Evolutionary conservation across 192 early-diverging fungal species (phyloP).

Genomic region (Backusella macrospora): DNA sequence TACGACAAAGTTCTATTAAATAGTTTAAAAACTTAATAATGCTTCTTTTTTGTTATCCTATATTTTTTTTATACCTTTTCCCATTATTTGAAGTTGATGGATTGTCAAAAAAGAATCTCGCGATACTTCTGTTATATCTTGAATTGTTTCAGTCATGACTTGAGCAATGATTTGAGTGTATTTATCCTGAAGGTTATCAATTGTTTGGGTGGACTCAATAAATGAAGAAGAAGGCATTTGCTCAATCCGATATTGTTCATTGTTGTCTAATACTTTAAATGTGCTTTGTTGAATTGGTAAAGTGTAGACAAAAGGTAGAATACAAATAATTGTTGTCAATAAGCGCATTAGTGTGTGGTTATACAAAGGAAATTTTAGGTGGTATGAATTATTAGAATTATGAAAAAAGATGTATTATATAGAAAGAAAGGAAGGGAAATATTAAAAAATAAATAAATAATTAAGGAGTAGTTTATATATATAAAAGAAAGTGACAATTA

Average conservation of each 20-base stretch:
- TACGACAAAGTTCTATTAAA: not conserved
- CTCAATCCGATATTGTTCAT: not conserved
- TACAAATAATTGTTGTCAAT: not conserved
- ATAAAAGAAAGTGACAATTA: not conserved
- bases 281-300: not conserved
- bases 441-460: too few species aligned
- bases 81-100: constrained; percentile 5
- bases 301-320: constrained; percentile 6
- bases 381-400: not conserved
- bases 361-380: not conserved
- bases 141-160: constrained; percentile 16
- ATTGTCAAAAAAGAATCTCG: constrained; percentile 12
- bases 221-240: not conserved
- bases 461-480: not conserved
- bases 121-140: constrained; percentile 7
- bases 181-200: constrained; percentile 4
- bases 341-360: not conserved
- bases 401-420: not conserved
- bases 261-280: not conserved
- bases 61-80: constrained; percentile 4
- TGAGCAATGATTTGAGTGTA: constrained; percentile 22
- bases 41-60: not conserved
- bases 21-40: not conserved
- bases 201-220: not conserved
- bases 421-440: too few species aligned